Percentiles rank a stretch among this genome's conserved stretches.
Evolutionary conservation across 257 asterid species (phyloP).

Genomic region (Scutellaria barbata): DNA sequence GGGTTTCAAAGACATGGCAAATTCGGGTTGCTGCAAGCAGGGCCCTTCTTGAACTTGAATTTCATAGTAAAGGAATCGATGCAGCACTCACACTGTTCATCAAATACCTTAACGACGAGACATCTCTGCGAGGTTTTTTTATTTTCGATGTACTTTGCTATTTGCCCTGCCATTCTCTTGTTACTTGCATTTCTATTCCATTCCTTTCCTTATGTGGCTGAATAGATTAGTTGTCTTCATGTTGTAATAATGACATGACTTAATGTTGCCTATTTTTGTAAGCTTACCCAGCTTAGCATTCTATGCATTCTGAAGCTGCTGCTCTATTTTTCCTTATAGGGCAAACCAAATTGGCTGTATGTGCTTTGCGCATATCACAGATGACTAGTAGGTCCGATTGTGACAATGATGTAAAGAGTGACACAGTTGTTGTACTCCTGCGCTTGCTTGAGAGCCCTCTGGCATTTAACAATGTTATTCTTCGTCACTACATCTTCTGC

Average conservation of each 20-base stretch:
- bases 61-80: constrained; percentile 78
- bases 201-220: constrained; percentile 4
- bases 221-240: background rate
- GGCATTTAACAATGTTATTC: constrained; percentile 81
- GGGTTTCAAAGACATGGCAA: constrained; percentile 65
- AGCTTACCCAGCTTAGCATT: constrained; percentile 5
- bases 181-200: constrained; percentile 10
- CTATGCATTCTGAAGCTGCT: constrained; percentile 36
- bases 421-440: constrained; percentile 78
- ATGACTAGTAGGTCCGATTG: constrained; percentile 55
- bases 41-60: constrained; percentile 91
- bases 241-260: constrained; percentile 6
- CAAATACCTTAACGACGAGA: constrained; percentile 66
- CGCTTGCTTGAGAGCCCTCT: constrained; percentile 93
- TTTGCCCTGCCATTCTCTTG: background rate
- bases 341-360: constrained; percentile 83
- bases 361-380: constrained; percentile 88
- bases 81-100: constrained; percentile 77
- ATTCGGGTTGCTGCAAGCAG: constrained; percentile 83
- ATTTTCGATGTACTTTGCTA: constrained; percentile 1
- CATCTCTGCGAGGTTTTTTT: constrained; percentile 76
- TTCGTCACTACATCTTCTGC: constrained; percentile 94
- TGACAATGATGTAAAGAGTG: constrained; percentile 71
- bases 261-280: constrained; percentile 17
- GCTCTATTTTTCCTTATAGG: constrained; percentile 53